Evolutionary conservation across 2,329 filamentous ascomycete species (phyloP).

Genomic region (Calonectria hawksworthii): DNA sequence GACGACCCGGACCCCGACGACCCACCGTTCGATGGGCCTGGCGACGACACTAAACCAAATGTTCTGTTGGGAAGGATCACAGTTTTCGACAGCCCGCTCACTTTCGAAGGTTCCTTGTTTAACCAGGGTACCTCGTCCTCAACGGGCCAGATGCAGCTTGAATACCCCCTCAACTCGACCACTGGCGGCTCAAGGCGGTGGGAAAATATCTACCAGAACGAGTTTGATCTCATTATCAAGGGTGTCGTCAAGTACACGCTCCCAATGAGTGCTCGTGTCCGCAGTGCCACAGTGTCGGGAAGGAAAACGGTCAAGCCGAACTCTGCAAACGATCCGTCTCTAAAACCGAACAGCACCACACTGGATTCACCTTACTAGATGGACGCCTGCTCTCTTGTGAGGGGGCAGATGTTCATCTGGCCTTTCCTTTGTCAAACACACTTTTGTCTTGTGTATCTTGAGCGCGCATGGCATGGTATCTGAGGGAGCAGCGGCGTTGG

Average conservation of each 20-base stretch:
- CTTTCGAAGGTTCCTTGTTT: slow-evolving; percentile 92
- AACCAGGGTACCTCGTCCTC: slow-evolving; percentile 79
- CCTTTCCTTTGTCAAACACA: slow-evolving; percentile 43
- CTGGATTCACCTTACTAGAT: slow-evolving; percentile 38
- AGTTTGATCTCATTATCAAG: slow-evolving; percentile 93
- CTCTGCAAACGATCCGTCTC: slow-evolving; percentile 72
- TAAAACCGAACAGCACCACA: slow-evolving; percentile 81
- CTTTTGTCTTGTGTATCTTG: slow-evolving; percentile 48
- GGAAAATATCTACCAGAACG: slow-evolving; percentile 91
- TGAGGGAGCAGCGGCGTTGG: slow-evolving; percentile 53
- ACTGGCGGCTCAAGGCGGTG: slow-evolving; percentile 88
- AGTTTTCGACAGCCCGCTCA: slow-evolving; percentile 87
- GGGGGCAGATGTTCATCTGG: slow-evolving; percentile 36
- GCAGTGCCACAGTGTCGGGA: slow-evolving; percentile 72
- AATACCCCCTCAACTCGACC: slow-evolving; percentile 89
- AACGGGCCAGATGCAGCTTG: slow-evolving; percentile 85
- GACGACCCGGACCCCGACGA: slow-evolving; percentile 53
- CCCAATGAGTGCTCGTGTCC: slow-evolving; percentile 71
- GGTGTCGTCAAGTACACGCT: slow-evolving; percentile 88
- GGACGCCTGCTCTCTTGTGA: slow-evolving; percentile 17
- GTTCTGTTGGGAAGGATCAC: slow-evolving; percentile 93
- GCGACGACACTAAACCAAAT: slow-evolving; percentile 77
- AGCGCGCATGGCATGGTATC: slow-evolving; percentile 55
- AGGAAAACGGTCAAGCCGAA: slow-evolving; percentile 73
- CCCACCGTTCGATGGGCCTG: slow-evolving; percentile 68